A percentile compares a stretch with the other conserved stretches of the same genome.
These are phyloP conservation scores for Ceratocystis eucalypticola DNA, from an alignment of 2,329 filamentous ascomycete species.

Conservation along the genomic window DNA sequence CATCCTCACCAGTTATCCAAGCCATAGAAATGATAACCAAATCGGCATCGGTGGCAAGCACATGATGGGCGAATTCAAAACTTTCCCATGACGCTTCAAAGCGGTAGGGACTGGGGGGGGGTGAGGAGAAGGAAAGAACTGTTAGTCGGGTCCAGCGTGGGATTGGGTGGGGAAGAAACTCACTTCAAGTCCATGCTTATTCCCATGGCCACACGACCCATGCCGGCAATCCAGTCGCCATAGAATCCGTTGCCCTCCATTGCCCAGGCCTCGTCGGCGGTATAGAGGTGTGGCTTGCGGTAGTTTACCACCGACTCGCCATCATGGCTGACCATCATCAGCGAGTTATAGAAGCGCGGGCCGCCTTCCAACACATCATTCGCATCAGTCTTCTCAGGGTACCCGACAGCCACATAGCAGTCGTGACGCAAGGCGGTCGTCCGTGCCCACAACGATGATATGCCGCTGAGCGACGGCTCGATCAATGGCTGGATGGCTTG, in stretches of 20 bases:
- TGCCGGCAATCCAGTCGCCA: conserved; percentile 30
- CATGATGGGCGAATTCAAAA: conserved; percentile 39
- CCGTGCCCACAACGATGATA: conserved; percentile 58
- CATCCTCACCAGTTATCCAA: conserved; percentile 52
- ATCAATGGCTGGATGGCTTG: conserved; percentile 54
- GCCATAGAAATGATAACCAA: conserved; percentile 64
- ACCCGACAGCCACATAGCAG: conserved; percentile 57
- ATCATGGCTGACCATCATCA: conserved; percentile 41
- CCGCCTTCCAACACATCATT: conserved; percentile 35
- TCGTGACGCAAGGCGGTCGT: conserved; percentile 51
- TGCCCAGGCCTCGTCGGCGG: conserved; percentile 46
- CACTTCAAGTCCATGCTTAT: conserved; percentile 57
- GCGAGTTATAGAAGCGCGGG: conserved; percentile 42
- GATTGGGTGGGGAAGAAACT: conserved; percentile 20
- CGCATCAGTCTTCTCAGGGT: conserved; percentile 54
- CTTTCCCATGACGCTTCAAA: conserved; percentile 30
- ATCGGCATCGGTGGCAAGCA: conserved; percentile 42
- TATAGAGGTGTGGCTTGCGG: conserved; percentile 43
- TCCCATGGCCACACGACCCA: conserved; percentile 43
- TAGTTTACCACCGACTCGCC: conserved; percentile 50
- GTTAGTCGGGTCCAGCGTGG: not conserved
- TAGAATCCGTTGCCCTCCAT: conserved; percentile 42
- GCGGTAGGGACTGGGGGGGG: conserved; percentile 26
- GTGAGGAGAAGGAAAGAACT: not conserved
- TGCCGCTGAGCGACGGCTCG: conserved; percentile 51